Base-by-base conservation (phyloP, 176 grass and related monocot genomes). In the Oryza meyeriana region DNA sequence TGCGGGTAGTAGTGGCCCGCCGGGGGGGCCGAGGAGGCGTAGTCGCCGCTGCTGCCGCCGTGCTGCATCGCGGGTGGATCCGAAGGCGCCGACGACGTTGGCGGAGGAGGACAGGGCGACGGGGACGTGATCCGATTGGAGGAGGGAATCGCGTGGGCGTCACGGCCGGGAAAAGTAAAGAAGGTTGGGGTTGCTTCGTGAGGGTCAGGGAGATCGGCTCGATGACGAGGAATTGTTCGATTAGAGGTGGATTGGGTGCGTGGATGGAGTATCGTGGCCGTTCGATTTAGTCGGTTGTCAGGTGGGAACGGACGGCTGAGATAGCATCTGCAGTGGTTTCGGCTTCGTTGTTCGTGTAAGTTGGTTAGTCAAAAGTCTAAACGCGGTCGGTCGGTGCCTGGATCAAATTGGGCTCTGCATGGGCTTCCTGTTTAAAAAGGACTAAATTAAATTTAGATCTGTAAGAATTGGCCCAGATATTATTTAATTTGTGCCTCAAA, bases 1-100 rank as follows among this genome's bases (percentile, higher is more conserved):
- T 80, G 81, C 18, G 80, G 62, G 84, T 89, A 94, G 89, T 87
- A 89, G 75, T 90, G 84, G 20, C 82, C 85, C 58, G 59, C 77
- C 57, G 67, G 65, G 64, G 87, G 65, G 27, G 66, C 83, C 1
- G 86, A 71, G 55, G 92, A 76, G 30, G 74, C 64, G 81, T 92
- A 92, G 70, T 91, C 89, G 57, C 50, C 44, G 44, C 44, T 47
- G 44, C 44, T 47, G 81, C 89, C 74, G 25, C 88, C 84, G 78
- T 89, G 86, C 84, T 92, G 87, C 92, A 89, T 86, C 81, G 22
- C 82, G 79, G 77, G 18, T 20, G 44, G 40, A 3, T 57, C 4
- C 20, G 42, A 61, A 34, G 33, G 27, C 14, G 84, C 7, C 28
- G 62, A 61, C 2, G 73, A 27, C 2, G 63, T 0, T 28, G 34